Percentiles rank a stretch among this genome's conserved stretches.
Conservation (phyloP, 2,329 filamentous ascomycete genomes). For the Taxawa tesnikishii region DNA sequence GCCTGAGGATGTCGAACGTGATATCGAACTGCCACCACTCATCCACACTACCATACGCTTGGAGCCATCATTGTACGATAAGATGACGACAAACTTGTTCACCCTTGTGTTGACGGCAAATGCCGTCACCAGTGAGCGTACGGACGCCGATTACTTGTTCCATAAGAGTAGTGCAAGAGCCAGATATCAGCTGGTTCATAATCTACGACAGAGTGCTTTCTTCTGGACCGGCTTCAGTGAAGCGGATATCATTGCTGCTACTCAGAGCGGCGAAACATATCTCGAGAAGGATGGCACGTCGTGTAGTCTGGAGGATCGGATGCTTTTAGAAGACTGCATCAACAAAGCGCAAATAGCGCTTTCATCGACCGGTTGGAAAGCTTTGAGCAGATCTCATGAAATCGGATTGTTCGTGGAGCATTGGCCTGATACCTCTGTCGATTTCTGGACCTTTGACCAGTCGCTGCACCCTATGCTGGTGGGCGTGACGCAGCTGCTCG, state of each 20-base stretch:
- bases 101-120: conserved; percentile 76
- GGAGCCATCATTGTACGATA: conserved; percentile 75
- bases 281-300: conserved; percentile 47
- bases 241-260: conserved; percentile 48
- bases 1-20: conserved; percentile 52
- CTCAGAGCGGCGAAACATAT: conserved; percentile 58
- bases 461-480: conserved; percentile 39
- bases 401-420: conserved; percentile 59
- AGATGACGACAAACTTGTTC: conserved; percentile 71
- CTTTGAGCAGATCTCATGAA: conserved; percentile 61
- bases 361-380: conserved; percentile 49
- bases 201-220: conserved; percentile 73
- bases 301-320: conserved; percentile 49
- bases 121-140: conserved; percentile 74
- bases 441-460: conserved; percentile 53
- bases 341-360: conserved; percentile 48
- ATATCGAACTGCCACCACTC: conserved; percentile 58
- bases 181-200: conserved; percentile 58
- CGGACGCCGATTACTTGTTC: conserved; percentile 80
- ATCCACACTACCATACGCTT: conserved; percentile 60
- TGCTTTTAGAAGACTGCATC: conserved; percentile 53
- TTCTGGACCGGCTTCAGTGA: conserved; percentile 68
- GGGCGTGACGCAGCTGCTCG: conserved; percentile 43
- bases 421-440: conserved; percentile 50
- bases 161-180: conserved; percentile 59